These are phyloP conservation scores for Lathyrus tuberosus DNA, from an alignment of 306 rosid genomes.

Conservation along the genomic window DNA sequence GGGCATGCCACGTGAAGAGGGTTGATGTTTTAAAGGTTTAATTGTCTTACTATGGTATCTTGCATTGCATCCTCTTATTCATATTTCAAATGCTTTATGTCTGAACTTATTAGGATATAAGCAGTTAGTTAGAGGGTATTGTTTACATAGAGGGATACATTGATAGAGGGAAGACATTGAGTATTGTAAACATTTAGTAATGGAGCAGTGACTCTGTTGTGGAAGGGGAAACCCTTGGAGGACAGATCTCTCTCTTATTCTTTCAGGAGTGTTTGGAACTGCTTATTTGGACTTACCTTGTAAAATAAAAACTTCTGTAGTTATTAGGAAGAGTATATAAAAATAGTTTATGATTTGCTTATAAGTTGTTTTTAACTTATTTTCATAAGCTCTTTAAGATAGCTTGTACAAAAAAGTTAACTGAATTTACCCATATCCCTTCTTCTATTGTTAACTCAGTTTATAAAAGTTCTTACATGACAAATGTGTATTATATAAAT, in stretches of 20 bases:
- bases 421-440: background rate
- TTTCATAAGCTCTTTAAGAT: background rate
- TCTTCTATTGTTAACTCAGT: background rate
- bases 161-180: too few relatives aligned
- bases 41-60: background rate
- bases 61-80: conserved; percentile 1
- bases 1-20: too few relatives aligned
- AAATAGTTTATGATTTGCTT: too few relatives aligned
- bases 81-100: background rate
- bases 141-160: too few relatives aligned
- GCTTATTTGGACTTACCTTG: background rate
- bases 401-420: background rate
- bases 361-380: background rate
- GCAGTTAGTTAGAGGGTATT: too few relatives aligned
- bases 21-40: too few relatives aligned
- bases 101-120: background rate
- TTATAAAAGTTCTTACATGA: background rate
- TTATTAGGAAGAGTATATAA: background rate
- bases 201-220: too few relatives aligned
- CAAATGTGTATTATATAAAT: background rate
- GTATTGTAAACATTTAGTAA: too few relatives aligned
- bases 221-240: too few relatives aligned
- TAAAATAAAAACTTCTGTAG: background rate
- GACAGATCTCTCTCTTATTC: too few relatives aligned
- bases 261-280: background rate